phyloP scores from a whole-genome alignment of 805 yeast genomes.

The Yarrowia sp. region DNA sequence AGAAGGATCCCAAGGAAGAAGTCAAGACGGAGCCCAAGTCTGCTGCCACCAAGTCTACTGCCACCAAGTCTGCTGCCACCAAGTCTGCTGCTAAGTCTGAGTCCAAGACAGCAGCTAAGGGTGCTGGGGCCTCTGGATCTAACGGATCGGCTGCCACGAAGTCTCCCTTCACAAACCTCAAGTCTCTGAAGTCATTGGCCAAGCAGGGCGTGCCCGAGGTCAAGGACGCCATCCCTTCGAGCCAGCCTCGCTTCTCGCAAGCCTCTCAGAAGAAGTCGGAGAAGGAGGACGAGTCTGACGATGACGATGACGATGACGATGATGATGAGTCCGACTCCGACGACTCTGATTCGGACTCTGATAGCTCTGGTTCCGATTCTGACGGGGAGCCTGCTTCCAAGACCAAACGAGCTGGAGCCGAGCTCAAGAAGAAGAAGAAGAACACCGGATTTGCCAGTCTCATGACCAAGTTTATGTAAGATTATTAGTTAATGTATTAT shows the following conservation, averaged over 20 bases:
- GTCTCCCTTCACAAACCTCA: conserved; percentile 24
- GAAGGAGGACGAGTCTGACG: conserved; percentile 5
- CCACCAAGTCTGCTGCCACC: neutral
- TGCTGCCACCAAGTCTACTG: neutral
- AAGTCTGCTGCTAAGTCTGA: neutral
- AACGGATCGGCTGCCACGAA: conserved; percentile 5
- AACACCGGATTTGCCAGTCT: conserved; percentile 27
- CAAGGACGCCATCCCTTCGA: conserved; percentile 11
- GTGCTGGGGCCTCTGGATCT: neutral
- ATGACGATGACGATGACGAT: conserved; percentile 5
- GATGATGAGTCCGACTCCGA: neutral
- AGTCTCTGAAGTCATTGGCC: conserved; percentile 10
- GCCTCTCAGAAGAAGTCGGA: neutral
- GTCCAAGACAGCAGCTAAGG: neutral
- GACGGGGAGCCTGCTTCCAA: conserved; percentile 3
- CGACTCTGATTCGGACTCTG: conserved; percentile 13
- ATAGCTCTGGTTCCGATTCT: neutral
- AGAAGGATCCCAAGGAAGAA: no score
- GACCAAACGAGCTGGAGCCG: conserved; percentile 11
- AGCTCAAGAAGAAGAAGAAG: conserved; percentile 29
- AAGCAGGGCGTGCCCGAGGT: conserved; percentile 24
- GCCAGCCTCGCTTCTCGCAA: conserved; percentile 14
- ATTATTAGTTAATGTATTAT: conserved; percentile 18
- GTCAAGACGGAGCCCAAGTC: no score
- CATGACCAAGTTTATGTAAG: conserved; percentile 34